Evolutionary conservation across 228 moss, liverwort and hornwort genomes (phyloP).

Genomic region (Sphagnum fallax): DNA sequence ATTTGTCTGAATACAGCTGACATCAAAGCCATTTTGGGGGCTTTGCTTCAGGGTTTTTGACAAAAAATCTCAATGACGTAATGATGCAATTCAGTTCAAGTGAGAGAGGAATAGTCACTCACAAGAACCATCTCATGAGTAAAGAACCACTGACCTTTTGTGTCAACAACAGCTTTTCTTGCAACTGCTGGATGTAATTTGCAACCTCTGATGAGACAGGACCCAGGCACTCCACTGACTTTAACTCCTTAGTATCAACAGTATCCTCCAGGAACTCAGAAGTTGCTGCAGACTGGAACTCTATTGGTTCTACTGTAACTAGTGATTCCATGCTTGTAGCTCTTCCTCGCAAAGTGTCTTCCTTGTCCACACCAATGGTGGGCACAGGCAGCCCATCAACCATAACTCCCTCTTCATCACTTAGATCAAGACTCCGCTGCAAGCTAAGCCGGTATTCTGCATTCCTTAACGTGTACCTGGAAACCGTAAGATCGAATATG

Average conservation of each 20-base stretch:
- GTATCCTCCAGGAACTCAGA: background rate
- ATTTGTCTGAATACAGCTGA: no score
- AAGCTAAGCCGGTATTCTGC: slow-evolving; percentile 52
- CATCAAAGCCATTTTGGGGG: no score
- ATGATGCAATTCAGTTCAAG: no score
- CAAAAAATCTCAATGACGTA: no score
- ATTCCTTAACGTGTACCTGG: slow-evolving; percentile 51
- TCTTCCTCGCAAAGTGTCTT: background rate
- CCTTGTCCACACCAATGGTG: background rate
- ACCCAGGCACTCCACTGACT: slow-evolving; percentile 18
- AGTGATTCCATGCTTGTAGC: background rate
- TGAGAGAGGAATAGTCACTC: no score
- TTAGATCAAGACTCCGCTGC: slow-evolving; percentile 36
- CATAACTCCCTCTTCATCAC: slow-evolving; percentile 13
- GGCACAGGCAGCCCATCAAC: background rate
- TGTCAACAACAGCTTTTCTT: slow-evolving; percentile 34
- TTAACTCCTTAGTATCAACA: background rate
- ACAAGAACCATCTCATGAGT: no score
- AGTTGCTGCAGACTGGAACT: background rate
- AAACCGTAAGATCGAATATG: background rate
- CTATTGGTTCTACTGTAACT: background rate
- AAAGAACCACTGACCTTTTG: slow-evolving; percentile 17
- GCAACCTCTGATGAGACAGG: slow-evolving; percentile 25
- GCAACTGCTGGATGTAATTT: slow-evolving; percentile 32
- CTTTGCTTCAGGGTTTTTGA: no score